Percentiles rank a stretch among this genome's conserved stretches.
Evolutionary conservation across 2,329 filamentous ascomycete species (phyloP).

Genomic region (Trichophyton rubrum): DNA sequence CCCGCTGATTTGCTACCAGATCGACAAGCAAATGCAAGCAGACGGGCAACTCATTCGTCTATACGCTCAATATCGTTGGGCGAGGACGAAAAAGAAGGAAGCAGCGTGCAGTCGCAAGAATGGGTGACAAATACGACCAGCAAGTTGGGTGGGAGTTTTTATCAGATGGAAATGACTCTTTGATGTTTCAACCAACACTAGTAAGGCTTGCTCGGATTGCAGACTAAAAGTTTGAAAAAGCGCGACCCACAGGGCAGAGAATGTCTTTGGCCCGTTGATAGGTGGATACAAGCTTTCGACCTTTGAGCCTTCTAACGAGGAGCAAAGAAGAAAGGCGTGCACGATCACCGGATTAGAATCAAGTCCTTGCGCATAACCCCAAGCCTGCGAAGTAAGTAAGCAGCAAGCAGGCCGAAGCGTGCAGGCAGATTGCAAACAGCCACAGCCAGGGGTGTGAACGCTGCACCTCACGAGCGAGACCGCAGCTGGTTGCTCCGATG

Average conservation of each 20-base stretch:
- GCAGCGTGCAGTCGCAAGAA: not conserved
- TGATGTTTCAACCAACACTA: slow-evolving; percentile 2
- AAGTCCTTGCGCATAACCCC: not conserved
- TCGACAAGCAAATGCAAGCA: not conserved
- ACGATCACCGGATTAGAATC: slow-evolving; percentile 2
- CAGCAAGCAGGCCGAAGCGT: not conserved
- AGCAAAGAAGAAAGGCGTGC: not conserved
- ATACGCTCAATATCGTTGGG: not conserved
- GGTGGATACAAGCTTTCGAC: slow-evolving; percentile 3
- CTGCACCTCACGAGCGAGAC: not conserved
- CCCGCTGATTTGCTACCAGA: not conserved
- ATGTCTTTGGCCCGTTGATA: not conserved
- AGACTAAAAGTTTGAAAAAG: slow-evolving; percentile 1
- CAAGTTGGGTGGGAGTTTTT: not conserved
- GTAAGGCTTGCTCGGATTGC: not conserved
- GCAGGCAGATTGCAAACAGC: not conserved
- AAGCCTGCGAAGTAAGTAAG: not conserved
- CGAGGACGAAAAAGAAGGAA: not conserved
- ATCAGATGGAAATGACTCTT: slow-evolving; percentile 5
- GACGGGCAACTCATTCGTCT: not conserved
- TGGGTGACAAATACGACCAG: not conserved
- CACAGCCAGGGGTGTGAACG: not conserved
- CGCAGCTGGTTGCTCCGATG: not conserved
- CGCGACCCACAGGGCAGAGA: not conserved
- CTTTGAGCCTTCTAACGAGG: not conserved